A percentile compares a stretch with the other conserved stretches of the same genome.
Evolutionary conservation across 192 early-diverging fungal genomes (phyloP).

Genomic region (Backusella macrospora): DNA sequence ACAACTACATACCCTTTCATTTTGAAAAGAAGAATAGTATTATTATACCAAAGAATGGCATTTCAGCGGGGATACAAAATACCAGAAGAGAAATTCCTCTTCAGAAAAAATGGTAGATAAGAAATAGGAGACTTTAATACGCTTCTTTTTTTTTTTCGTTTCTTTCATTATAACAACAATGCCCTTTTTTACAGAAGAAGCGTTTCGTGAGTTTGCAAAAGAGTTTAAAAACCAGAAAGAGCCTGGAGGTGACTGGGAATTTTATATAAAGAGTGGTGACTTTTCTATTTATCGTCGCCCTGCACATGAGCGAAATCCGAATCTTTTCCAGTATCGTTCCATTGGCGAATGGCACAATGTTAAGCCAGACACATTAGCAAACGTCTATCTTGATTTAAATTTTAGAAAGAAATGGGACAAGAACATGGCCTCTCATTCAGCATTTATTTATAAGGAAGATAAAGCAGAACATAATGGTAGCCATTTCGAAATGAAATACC

Average conservation of each 20-base stretch:
- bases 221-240: conserved; percentile 29
- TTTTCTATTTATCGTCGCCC: conserved; percentile 47
- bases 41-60: background rate
- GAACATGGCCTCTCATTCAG: conserved; percentile 51
- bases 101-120: background rate
- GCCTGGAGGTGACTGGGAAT: conserved; percentile 38
- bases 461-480: background rate
- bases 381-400: conserved; percentile 54
- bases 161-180: background rate
- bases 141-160: background rate
- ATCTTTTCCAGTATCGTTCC: conserved; percentile 53
- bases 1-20: background rate
- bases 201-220: conserved; percentile 25
- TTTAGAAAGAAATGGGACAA: conserved; percentile 58
- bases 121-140: conserved; percentile 8
- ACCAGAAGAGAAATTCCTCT: background rate
- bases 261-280: conserved; percentile 43
- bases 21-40: background rate
- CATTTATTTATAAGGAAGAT: conserved; percentile 50
- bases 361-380: conserved; percentile 42
- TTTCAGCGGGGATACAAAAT: conserved; percentile 3
- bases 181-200: conserved; percentile 12
- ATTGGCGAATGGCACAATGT: conserved; percentile 50
- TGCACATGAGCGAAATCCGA: conserved; percentile 37
- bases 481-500: conserved; percentile 38